These are phyloP conservation scores for Anastatica hierochuntica DNA, from an alignment of 345 rosid species.

Conservation along the genomic window DNA sequence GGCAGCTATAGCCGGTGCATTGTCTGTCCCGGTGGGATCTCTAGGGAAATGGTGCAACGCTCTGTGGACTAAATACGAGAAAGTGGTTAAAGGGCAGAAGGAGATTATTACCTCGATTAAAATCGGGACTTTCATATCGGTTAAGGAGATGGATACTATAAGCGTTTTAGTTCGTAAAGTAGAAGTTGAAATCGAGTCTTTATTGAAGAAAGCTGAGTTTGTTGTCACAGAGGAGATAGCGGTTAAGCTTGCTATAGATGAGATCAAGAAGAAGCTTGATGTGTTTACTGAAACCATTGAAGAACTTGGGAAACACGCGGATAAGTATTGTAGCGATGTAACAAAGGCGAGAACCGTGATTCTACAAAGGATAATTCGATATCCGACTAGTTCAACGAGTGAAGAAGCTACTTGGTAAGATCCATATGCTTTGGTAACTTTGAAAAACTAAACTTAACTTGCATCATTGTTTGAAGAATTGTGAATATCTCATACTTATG, in stretches of 20 bases:
- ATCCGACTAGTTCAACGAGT: constrained; percentile 20
- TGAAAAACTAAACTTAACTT: not conserved
- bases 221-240: constrained; percentile 43
- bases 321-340: constrained; percentile 57
- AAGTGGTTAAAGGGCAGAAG: constrained; percentile 44
- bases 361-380: constrained; percentile 46
- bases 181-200: constrained; percentile 46
- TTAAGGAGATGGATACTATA: constrained; percentile 65
- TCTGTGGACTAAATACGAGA: constrained; percentile 56
- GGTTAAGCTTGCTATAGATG: constrained; percentile 57
- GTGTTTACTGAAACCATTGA: constrained; percentile 47
- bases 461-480: not conserved
- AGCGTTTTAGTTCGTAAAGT: constrained; percentile 42
- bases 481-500: not conserved
- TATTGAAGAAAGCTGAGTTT: constrained; percentile 43
- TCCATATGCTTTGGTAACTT: not conserved
- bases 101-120: constrained; percentile 38
- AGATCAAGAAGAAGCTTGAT: constrained; percentile 66
- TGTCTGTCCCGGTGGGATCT: constrained; percentile 58
- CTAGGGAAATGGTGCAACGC: constrained; percentile 72
- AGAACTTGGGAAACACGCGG: constrained; percentile 49
- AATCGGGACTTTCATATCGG: constrained; percentile 38
- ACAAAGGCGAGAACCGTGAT: constrained; percentile 66
- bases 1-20: constrained; percentile 57
- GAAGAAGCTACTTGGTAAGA: constrained; percentile 27